Evolutionary conservation across 805 yeast genomes (phyloP).

Genomic region (Candida insectalens): DNA sequence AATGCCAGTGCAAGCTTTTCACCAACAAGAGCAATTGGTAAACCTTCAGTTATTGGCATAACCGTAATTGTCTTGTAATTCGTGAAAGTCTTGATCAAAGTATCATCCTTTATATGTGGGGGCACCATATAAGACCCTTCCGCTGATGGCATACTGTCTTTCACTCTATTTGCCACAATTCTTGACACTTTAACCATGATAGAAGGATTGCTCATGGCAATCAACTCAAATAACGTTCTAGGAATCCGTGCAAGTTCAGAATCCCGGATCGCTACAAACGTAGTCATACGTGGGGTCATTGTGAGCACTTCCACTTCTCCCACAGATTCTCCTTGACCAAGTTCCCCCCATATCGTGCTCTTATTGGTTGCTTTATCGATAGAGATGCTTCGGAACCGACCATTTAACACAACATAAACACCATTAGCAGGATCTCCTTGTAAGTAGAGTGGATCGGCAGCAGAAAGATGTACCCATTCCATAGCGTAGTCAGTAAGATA

Average conservation of each 20-base stretch:
- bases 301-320: slow-evolving; percentile 95
- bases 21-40: slow-evolving; percentile 88
- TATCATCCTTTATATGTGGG: slow-evolving; percentile 24
- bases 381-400: slow-evolving; percentile 63
- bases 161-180: slow-evolving; percentile 59
- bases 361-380: slow-evolving; percentile 16
- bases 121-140: slow-evolving; percentile 10
- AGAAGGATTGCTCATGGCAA: slow-evolving; percentile 78
- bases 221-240: slow-evolving; percentile 73
- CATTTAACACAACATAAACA: slow-evolving; percentile 80
- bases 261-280: slow-evolving; percentile 81
- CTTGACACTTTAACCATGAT: slow-evolving; percentile 85
- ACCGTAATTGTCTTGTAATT: slow-evolving; percentile 78
- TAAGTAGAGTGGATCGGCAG: slow-evolving; percentile 70
- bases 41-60: slow-evolving; percentile 65
- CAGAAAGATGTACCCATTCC: slow-evolving; percentile 90
- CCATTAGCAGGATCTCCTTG: slow-evolving; percentile 89
- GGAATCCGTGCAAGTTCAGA: slow-evolving; percentile 93
- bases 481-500: slow-evolving; percentile 79
- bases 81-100: slow-evolving; percentile 25
- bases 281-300: slow-evolving; percentile 56
- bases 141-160: slow-evolving; percentile 8
- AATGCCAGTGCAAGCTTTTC: slow-evolving; percentile 62
- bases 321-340: slow-evolving; percentile 88
- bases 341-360: slow-evolving; percentile 51